phyloP scores from a whole-genome alignment of 2,329 filamentous ascomycete genomes.

The Neurospora sp. region DNA sequence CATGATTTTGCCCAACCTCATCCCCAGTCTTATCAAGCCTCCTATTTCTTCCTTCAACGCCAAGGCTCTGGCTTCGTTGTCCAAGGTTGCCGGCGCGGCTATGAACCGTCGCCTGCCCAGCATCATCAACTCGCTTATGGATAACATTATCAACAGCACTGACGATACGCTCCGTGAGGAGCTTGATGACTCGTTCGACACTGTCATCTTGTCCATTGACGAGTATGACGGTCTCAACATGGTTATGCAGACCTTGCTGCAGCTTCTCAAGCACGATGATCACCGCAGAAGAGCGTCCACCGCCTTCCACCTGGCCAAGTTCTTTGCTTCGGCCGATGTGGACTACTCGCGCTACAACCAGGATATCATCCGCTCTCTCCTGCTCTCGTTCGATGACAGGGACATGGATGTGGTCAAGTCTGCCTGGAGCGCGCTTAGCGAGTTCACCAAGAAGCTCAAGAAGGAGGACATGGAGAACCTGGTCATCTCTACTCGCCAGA shows the following conservation, averaged over 20 bases:
- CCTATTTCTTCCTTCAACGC: constrained; percentile 95
- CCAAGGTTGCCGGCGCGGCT: constrained; percentile 77
- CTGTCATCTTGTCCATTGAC: constrained; percentile 83
- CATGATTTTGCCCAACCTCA: constrained; percentile 90
- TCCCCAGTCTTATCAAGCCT: constrained; percentile 81
- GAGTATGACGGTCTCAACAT: constrained; percentile 94
- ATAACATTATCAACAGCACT: constrained; percentile 71
- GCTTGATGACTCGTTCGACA: constrained; percentile 73
- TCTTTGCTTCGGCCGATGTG: constrained; percentile 69
- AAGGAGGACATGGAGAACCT: constrained; percentile 98
- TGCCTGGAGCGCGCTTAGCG: constrained; percentile 76
- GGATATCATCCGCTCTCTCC: constrained; percentile 80
- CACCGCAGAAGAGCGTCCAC: constrained; percentile 73
- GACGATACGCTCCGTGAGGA: constrained; percentile 66
- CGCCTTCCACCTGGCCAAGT: constrained; percentile 70
- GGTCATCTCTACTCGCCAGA: constrained; percentile 75
- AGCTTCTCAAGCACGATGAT: constrained; percentile 85
- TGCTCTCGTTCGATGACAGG: constrained; percentile 85
- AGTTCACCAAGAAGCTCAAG: constrained; percentile 77
- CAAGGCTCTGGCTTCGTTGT: constrained; percentile 82
- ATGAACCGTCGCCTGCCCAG: constrained; percentile 85
- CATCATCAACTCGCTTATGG: constrained; percentile 89
- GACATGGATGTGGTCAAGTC: constrained; percentile 79
- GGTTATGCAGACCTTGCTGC: constrained; percentile 85
- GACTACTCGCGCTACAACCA: constrained; percentile 96